These are phyloP conservation scores for Corylus americana DNA, from an alignment of 306 rosid genomes.

Conservation along the genomic window DNA sequence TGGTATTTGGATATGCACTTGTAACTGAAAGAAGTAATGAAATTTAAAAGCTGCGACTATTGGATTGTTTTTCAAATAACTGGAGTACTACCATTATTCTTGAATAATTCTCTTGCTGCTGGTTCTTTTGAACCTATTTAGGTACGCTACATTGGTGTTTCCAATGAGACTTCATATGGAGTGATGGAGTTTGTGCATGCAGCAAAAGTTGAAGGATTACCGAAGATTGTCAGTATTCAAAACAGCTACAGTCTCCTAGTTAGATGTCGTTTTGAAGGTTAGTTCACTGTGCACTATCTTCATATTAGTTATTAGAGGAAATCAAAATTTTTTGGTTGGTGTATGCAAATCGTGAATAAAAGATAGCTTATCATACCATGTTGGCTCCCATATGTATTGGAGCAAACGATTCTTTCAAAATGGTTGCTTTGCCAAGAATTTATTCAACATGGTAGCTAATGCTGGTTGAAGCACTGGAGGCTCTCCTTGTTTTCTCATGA, in stretches of 20 bases:
- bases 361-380: background rate
- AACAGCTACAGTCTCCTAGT: constrained; percentile 74
- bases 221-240: constrained; percentile 91
- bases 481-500: background rate
- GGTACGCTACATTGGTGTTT: constrained; percentile 90
- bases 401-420: background rate
- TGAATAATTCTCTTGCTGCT: constrained; percentile 1
- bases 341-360: background rate
- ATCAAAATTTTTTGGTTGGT: background rate
- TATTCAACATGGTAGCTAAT: background rate
- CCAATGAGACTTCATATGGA: constrained; percentile 95
- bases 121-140: constrained; percentile 31
- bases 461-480: background rate
- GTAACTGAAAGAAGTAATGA: background rate
- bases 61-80: background rate
- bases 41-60: background rate
- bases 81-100: background rate
- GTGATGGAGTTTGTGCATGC: constrained; percentile 93
- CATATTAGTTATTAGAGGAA: background rate
- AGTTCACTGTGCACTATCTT: constrained; percentile 9
- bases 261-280: constrained; percentile 70
- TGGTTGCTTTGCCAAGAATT: background rate
- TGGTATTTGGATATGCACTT: background rate
- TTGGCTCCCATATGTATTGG: background rate
- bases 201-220: constrained; percentile 82